Evolutionary conservation across 1,284 basidiomycete genomes (phyloP).

Genomic region (Ceratobasidium sp.): DNA sequence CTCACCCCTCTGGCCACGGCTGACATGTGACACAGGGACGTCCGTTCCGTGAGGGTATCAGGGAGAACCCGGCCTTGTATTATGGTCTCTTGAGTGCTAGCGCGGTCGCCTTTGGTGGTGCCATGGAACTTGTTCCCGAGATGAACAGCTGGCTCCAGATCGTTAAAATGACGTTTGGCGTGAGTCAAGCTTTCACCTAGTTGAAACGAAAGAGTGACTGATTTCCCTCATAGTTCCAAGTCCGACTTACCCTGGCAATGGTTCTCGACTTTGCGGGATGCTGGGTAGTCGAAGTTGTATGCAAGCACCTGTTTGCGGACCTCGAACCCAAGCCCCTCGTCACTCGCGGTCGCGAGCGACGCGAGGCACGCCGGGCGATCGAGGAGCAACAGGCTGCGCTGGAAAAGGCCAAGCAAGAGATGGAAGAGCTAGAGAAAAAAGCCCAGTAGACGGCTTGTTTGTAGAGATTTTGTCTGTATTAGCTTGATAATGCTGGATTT

Average conservation of each 20-base stretch:
- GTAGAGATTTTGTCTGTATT: background rate
- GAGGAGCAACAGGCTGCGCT: slow-evolving; percentile 44
- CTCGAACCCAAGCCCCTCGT: slow-evolving; percentile 86
- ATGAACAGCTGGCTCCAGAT: slow-evolving; percentile 97
- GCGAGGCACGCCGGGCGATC: slow-evolving; percentile 56
- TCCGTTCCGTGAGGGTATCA: slow-evolving; percentile 94
- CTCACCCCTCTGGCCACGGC: background rate
- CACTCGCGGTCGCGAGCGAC: slow-evolving; percentile 78
- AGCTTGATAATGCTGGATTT: background rate
- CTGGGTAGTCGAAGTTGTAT: slow-evolving; percentile 80
- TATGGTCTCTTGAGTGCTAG: slow-evolving; percentile 88
- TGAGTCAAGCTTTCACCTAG: slow-evolving; percentile 54
- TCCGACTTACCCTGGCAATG: slow-evolving; percentile 81
- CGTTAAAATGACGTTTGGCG: slow-evolving; percentile 82
- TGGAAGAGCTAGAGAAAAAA: slow-evolving; percentile 41
- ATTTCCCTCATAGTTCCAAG: slow-evolving; percentile 69
- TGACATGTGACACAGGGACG: slow-evolving; percentile 65
- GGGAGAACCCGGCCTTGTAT: slow-evolving; percentile 90
- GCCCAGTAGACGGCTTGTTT: slow-evolving; percentile 17
- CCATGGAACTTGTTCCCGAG: slow-evolving; percentile 94
- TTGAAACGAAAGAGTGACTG: background rate
- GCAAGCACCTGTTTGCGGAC: slow-evolving; percentile 89
- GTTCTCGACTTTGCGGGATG: slow-evolving; percentile 87
- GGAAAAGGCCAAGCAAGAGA: slow-evolving; percentile 29
- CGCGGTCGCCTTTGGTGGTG: slow-evolving; percentile 89